Percentiles rank a stretch among this genome's conserved stretches.
Evolutionary conservation across 768 basidiomycete genomes (phyloP).

Genomic region (Xerocomellus intermedius): DNA sequence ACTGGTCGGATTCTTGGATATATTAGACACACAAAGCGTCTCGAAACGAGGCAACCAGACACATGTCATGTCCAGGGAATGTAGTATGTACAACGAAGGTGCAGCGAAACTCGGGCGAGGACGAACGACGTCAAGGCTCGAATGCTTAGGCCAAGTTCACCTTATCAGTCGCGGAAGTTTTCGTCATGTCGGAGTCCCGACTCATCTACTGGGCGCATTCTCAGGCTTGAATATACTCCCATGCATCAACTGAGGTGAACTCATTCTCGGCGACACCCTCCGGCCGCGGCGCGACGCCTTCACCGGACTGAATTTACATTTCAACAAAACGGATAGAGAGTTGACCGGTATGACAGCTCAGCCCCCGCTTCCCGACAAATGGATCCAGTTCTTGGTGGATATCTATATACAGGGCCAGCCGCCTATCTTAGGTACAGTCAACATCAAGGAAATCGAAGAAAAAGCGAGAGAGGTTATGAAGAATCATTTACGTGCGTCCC

Average conservation of each 20-base stretch:
- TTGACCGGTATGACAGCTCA: slow-evolving; percentile 16
- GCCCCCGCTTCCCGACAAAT: slow-evolving; percentile 22
- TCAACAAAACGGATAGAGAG: not conserved
- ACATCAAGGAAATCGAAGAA: slow-evolving; percentile 60
- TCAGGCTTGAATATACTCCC: not conserved
- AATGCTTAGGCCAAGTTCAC: too few relatives aligned
- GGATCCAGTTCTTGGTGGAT: slow-evolving; percentile 24
- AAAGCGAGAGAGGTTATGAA: slow-evolving; percentile 64
- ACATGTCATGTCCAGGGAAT: too few relatives aligned
- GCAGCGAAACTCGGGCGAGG: too few relatives aligned
- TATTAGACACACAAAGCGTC: too few relatives aligned
- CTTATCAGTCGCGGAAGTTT: too few relatives aligned
- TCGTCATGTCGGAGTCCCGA: too few relatives aligned
- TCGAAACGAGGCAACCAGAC: too few relatives aligned
- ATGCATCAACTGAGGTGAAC: not conserved
- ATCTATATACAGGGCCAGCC: slow-evolving; percentile 20
- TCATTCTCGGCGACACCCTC: not conserved
- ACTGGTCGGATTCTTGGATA: too few relatives aligned
- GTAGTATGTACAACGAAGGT: too few relatives aligned
- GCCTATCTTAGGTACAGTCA: slow-evolving; percentile 53
- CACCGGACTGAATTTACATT: not conserved
- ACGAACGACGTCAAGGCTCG: too few relatives aligned
- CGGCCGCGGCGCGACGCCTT: not conserved
- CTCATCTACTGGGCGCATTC: not conserved
- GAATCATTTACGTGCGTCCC: slow-evolving; percentile 47